Base-by-base conservation (phyloP, 2,329 filamentous ascomycete species). In the Alternaria sp. region DNA sequence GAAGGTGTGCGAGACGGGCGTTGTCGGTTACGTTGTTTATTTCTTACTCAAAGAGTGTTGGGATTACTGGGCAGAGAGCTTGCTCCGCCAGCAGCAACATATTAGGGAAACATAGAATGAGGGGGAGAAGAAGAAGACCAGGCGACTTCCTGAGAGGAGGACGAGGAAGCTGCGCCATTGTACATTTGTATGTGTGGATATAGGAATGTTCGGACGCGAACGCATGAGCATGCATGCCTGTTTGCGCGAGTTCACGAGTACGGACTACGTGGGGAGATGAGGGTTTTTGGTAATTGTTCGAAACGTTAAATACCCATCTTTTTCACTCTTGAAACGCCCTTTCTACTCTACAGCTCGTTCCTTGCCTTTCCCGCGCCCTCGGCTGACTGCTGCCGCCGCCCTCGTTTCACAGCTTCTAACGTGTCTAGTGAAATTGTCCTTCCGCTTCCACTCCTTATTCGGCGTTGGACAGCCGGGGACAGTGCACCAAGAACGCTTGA, bases 1-100 rank as follows among this genome's bases (percentile, higher is more conserved):
- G 42, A 51, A 7, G 46, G 52, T 41, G 57, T 48, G 51, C 8
- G 52, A 59, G 24, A 59, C 28, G 32, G 57, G 57, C 57, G 52
- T 59, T 59, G 44, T 46, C 16, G 38, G 57, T 20, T 49, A 49
- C 22, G 11, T 26, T 47, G 51, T 16, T 18, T 7, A 30, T 30
- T 30, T 30, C 28, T 30, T 30, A 36, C 32, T 43, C 16, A 16
- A 36, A 49, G 46, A 36, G 3, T 24, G 20, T 7, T 3, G 20
- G 46, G 16, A 22, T 34, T 16, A 26, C 18, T 9, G 32, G 32
- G 8, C 14, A 49, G 20, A 8, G 14, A 9, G 32, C 18, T 49
- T 36, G 30, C 32, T 24, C 46, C 9, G 46, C 34, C 20, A 48
- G 18, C 44, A 48, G 26, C 16, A 49, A 8, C 8, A 36, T 32